Evolutionary conservation across 805 yeast species (phyloP), one percentile per base, ranked within the genome.

Genomic region (Kuraishia hungarica): DNA sequence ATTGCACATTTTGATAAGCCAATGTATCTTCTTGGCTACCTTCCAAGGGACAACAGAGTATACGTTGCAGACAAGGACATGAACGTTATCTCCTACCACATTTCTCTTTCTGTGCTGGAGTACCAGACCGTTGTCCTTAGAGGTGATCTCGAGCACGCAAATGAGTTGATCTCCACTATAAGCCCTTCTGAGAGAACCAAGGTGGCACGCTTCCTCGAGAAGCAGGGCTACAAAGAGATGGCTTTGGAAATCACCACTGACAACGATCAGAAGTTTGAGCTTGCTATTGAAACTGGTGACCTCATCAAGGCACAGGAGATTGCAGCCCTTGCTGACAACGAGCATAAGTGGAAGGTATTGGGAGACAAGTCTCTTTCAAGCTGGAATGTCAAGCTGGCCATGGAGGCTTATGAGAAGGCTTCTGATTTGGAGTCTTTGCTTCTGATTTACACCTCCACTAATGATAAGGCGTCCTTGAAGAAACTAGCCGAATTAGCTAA

Each of bases 71-170:
- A 94, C 74, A 92, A 91, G 73, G 91, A 93, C 58, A 80, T 91
- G 66, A 86, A 87, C 60, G 86, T 94, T 52, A 75, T 86, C 48
- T 82, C 96, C 22, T 91, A 92, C 76, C 83, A 79, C 64, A 79
- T 94, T 53, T 89, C 96, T 39, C 73, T 93, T 39, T 82, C 91
- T 10, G 96, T 94, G 2, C 79, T 94, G 60, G 98, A 93, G 74
- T 92, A 91, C 74, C 98, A 94, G 76, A 94, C 99, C 0, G 82
- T 92, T 56, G 97, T 93, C 2, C 78, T 93, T 71, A 86, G 99
- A 68, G 97, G 97, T 53, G 98, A 96, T 67, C 73, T 92, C 62
- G 97, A 91, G 60, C 87, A 83, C 60, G 90, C 96, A 7, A 84
- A 82, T 56, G 80, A 79, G 60, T 73, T 87, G 56, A 70, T 86